A percentile compares a stretch with the other conserved stretches of the same genome.
Evolutionary conservation across 768 basidiomycete genomes (phyloP).

Genomic region (Cystobasidium tubakii): DNA sequence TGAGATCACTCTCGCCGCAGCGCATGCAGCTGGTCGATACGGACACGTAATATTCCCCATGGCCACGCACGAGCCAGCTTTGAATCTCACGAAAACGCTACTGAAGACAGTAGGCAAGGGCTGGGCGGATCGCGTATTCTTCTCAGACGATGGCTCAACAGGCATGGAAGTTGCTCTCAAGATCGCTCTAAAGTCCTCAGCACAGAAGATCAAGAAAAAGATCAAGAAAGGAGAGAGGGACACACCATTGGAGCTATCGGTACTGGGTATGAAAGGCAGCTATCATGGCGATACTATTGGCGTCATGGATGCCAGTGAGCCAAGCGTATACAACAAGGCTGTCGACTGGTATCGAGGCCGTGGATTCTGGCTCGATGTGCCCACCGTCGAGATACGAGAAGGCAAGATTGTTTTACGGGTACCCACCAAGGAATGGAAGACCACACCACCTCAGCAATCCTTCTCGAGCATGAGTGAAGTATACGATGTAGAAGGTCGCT

Average conservation of each 20-base stretch:
- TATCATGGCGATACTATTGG: conserved; percentile 98
- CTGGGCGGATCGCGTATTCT: conserved; percentile 88
- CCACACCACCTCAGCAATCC: neutral
- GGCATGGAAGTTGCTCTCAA: conserved; percentile 97
- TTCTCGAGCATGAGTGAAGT: conserved; percentile 49
- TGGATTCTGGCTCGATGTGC: conserved; percentile 90
- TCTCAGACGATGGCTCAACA: conserved; percentile 90
- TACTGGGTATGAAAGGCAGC: conserved; percentile 81
- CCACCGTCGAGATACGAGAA: conserved; percentile 64
- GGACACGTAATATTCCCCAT: conserved; percentile 96
- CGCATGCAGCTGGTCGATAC: conserved; percentile 82
- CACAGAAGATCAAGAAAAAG: conserved; percentile 47
- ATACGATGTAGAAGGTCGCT: conserved; percentile 65
- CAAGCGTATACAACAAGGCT: conserved; percentile 66
- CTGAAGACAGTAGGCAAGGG: conserved; percentile 67
- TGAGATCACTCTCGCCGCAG: conserved; percentile 73
- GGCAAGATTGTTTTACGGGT: conserved; percentile 50
- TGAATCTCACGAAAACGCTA: conserved; percentile 73
- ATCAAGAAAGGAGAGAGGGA: conserved; percentile 44
- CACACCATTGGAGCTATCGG: conserved; percentile 56
- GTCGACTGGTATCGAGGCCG: conserved; percentile 94
- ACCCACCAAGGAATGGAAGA: conserved; percentile 1
- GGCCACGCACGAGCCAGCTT: conserved; percentile 76
- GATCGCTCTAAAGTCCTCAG: conserved; percentile 71
- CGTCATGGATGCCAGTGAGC: conserved; percentile 88